Percentiles rank a stretch among this genome's conserved stretches.
phyloP scores from a whole-genome alignment of 257 asterid species.

The Gentiana macrophylla region DNA sequence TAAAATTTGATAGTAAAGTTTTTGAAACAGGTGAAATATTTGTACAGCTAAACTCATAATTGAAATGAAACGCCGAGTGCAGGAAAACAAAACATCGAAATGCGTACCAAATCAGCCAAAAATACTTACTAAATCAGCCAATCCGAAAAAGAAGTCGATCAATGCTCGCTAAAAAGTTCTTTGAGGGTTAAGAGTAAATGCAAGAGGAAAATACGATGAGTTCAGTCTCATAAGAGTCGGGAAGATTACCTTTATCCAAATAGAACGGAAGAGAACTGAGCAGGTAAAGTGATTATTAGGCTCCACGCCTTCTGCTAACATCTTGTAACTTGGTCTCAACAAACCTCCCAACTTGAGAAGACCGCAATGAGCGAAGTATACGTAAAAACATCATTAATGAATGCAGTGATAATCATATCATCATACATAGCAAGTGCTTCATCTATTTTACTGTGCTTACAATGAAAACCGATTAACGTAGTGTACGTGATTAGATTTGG shows the following conservation, averaged over 20 bases:
- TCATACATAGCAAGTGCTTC: slow-evolving; percentile 39
- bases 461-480: slow-evolving; percentile 33
- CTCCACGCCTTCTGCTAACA: slow-evolving; percentile 39
- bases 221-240: too few species aligned
- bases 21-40: too few species aligned
- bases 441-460: slow-evolving; percentile 31
- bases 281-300: slow-evolving; percentile 81
- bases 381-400: slow-evolving; percentile 66
- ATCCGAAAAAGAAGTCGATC: slow-evolving; percentile 58
- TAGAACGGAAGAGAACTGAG: slow-evolving; percentile 46
- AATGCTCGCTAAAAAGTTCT: too few species aligned
- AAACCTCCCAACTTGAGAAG: slow-evolving; percentile 54
- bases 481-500: slow-evolving; percentile 48
- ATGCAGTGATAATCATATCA: slow-evolving; percentile 50
- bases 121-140: too few species aligned
- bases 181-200: too few species aligned
- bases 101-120: too few species aligned
- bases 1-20: too few species aligned
- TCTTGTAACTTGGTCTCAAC: slow-evolving; percentile 54
- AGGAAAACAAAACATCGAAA: too few species aligned
- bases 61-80: too few species aligned
- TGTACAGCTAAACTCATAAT: too few species aligned
- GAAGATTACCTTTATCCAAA: slow-evolving; percentile 34
- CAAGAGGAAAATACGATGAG: too few species aligned
- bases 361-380: slow-evolving; percentile 44